phyloP scores from a whole-genome alignment of 169 alveolate species.

The Plasmodium fragile region DNA sequence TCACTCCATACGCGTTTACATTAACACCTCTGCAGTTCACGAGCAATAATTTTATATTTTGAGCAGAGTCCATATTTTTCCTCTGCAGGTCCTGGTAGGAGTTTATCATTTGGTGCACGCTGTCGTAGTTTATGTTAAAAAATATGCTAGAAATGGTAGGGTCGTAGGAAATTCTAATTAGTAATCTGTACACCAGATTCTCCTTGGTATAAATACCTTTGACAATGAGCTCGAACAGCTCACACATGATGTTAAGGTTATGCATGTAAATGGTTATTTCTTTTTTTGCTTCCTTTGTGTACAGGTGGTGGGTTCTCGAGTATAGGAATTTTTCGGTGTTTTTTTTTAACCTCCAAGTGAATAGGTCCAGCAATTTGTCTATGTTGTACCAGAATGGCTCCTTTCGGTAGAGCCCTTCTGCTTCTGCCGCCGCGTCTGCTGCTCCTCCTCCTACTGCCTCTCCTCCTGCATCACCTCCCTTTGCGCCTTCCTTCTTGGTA shows the following conservation, averaged over 20 bases:
- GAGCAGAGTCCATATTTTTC: slow-evolving; percentile 3
- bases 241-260: slow-evolving; percentile 32
- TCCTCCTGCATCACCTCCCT: background rate
- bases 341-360: slow-evolving; percentile 1
- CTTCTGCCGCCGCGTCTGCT: no score
- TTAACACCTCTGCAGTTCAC: background rate
- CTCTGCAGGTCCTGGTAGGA: slow-evolving; percentile 11
- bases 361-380: background rate
- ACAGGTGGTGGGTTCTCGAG: background rate
- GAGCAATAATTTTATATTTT: slow-evolving; percentile 11
- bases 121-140: slow-evolving; percentile 15
- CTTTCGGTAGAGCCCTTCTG: background rate
- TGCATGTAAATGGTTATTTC: slow-evolving; percentile 25
- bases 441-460: background rate
- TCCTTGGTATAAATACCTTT: slow-evolving; percentile 52
- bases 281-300: slow-evolving; percentile 16
- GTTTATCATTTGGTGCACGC: background rate
- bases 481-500: background rate
- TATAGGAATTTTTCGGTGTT: background rate
- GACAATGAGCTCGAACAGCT: slow-evolving; percentile 39
- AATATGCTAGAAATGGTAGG: slow-evolving; percentile 21
- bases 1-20: background rate
- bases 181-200: background rate
- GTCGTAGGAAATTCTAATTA: slow-evolving; percentile 31
- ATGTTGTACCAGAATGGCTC: slow-evolving; percentile 11